Evolutionary conservation across 352 stramenopile species (phyloP), one percentile per base, ranked within the genome.

Genomic region (Phytophthora pseudosyringae): DNA sequence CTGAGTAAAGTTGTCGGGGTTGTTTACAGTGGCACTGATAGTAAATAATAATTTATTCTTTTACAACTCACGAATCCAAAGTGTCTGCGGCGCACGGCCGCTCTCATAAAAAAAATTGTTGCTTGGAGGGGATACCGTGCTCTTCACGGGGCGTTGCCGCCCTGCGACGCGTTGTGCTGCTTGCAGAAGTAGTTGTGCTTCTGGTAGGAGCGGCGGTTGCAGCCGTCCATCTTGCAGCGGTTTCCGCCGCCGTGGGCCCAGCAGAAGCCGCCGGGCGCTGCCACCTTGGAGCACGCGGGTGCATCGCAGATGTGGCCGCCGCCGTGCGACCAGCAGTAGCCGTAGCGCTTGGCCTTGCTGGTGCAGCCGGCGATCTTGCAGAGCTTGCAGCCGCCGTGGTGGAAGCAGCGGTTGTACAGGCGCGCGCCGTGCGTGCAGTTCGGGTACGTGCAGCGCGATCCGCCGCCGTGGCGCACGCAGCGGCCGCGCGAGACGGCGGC

Each of bases 181-280:
- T 84, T 87, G 76, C 82, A 88, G 32, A 76, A 86, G 69, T 89
- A 86, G 55, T 85, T 71, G 67, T 85, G 79, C 36, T 86, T 87
- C 53, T 89, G 75, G 59, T 89, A 89, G 41, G 81, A 85, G 21
- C 79, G 81, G 33, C 81, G 81, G 55, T 89, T 85, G 75, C 85
- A 93, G 51, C 79, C 79, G 11, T 86, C 77, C 48, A 86, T 64
- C 43, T 77, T 85, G 75, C 85, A 94, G 26, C 83, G 78, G 31
- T 88, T 88, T 45, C 85, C 85, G 25, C 83, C 84, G 41, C 84
- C 84, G 48, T 93, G 84, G 0, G 80, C 72, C 67, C 81, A 90
- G 61, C 85, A 93, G 31, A 90, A 86, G 9, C 85, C 85, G 3
- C 81, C 78, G 1, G 81, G 80, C 12, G 81, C 78, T 38, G 86